Evolutionary conservation across 305 asterid species (phyloP), one percentile per base, ranked within the genome.

Genomic region (Petunia hybrid): DNA sequence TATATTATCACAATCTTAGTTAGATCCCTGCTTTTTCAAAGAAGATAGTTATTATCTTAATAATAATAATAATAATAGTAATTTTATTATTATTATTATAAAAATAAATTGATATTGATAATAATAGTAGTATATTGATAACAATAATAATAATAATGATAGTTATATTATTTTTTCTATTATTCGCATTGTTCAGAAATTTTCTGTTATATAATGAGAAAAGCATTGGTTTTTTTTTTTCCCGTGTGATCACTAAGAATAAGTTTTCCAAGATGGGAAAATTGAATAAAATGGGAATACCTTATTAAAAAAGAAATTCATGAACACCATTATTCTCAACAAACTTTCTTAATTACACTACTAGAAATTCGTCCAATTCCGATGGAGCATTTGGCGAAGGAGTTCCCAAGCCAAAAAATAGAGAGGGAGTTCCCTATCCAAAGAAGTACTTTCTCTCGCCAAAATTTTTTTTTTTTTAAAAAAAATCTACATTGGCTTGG

Each of bases 21-120:
- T 40, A 4, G 16, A 43, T 69, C 41, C 16, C 45, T 69, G 59
- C 76, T 69, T 69, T 45, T 45, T 69, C 5, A 46, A 71, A 71
- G 43, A 48, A 31, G 43, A 6, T 48, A 22, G 31, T 48, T 71
- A 48, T 71, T 6, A 1, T 71, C 13, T 5, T 71, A 22, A 22
- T 22, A 22, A n/a, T 41, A 2, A 41, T 6, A 68, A 35, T 12
- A 71, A 71, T 31, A 12, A 71, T 57, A 31, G 5, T 8, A 46
- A 42, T 62, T 45, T 46, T 70, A 41, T 16, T 46, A 22, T 35
- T 71, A 46, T 43, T 31, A 48, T 71, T 71, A 10, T 71, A 22
- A 22, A 22, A 22, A 22, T 22, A 22, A 22, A 22, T 22, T 22
- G 31, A 22, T 22, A 22, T 71, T 71, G 31, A 10, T 60, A 59